Conservation (phyloP, 176 grass and related monocot species). For the Calamus simplicifolius region DNA sequence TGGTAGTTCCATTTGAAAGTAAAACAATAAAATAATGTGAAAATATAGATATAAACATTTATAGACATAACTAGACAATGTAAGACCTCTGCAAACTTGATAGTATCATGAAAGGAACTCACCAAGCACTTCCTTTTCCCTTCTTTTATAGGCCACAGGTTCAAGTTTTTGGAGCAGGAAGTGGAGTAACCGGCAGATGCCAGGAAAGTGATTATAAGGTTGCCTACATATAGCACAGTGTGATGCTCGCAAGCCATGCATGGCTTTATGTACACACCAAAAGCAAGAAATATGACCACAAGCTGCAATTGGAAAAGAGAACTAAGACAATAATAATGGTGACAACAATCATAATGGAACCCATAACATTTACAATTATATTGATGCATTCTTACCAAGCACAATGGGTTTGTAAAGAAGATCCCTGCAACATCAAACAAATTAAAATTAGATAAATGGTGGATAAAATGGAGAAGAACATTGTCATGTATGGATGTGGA, state of each 20-base stretch:
- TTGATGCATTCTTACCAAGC: slow-evolving; percentile 45
- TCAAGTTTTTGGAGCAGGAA: slow-evolving; percentile 77
- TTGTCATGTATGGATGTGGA: not conserved
- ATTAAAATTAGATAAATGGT: not conserved
- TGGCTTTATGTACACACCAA: slow-evolving; percentile 65
- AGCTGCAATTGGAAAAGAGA: slow-evolving; percentile 34
- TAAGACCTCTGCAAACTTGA: too few species aligned
- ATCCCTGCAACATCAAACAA: slow-evolving; percentile 48
- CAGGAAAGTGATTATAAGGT: slow-evolving; percentile 68
- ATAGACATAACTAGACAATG: too few species aligned
- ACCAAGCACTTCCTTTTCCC: slow-evolving; percentile 74
- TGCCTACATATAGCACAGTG: slow-evolving; percentile 70
- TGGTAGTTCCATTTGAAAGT: too few species aligned
- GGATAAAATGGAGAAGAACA: not conserved
- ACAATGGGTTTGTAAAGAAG: slow-evolving; percentile 90
- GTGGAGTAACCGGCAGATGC: slow-evolving; percentile 80
- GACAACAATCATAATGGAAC: not conserved
- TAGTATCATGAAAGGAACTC: slow-evolving; percentile 13
- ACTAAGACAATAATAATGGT: not conserved
- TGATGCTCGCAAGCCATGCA: slow-evolving; percentile 37
- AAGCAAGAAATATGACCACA: slow-evolving; percentile 95
- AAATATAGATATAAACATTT: too few species aligned
- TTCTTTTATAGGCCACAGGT: slow-evolving; percentile 64
- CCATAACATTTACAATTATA: slow-evolving; percentile 7
- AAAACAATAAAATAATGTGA: too few species aligned